These are phyloP conservation scores for Chenopodium formosanum DNA, from an alignment of 148 eudicot genomes.

Conservation along the genomic window DNA sequence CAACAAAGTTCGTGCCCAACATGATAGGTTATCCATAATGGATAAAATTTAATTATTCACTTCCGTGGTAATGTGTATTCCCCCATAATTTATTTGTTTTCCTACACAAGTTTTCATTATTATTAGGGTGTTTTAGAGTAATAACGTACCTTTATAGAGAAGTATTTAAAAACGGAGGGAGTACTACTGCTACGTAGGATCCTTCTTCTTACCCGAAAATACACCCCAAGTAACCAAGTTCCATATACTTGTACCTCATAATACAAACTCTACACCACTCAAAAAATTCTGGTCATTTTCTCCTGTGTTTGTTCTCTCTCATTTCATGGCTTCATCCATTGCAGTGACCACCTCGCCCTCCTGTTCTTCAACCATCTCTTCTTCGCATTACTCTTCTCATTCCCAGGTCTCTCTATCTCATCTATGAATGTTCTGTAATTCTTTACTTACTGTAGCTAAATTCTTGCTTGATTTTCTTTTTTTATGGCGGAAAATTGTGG, in stretches of 20 bases:
- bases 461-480: neutral
- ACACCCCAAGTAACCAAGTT: neutral
- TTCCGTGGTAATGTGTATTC: too few relatives aligned
- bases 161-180: too few relatives aligned
- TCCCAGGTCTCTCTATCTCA: conserved; percentile 28
- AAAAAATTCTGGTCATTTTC: neutral
- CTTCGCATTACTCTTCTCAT: conserved; percentile 18
- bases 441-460: neutral
- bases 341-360: conserved; percentile 26
- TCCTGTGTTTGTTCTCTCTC: neutral
- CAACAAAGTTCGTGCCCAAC: too few relatives aligned
- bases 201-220: too few relatives aligned
- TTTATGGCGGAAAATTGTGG: neutral
- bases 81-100: too few relatives aligned
- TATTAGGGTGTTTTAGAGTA: too few relatives aligned
- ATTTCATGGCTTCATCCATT: conserved; percentile 39
- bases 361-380: conserved; percentile 18
- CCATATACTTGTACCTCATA: neutral
- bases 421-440: neutral
- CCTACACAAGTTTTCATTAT: too few relatives aligned
- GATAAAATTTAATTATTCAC: too few relatives aligned
- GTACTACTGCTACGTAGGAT: too few relatives aligned
- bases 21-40: too few relatives aligned
- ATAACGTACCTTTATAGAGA: too few relatives aligned
- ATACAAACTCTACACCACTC: neutral